Conservation (phyloP, 2,329 filamentous ascomycete species). For the Calycina herbarum region DNA sequence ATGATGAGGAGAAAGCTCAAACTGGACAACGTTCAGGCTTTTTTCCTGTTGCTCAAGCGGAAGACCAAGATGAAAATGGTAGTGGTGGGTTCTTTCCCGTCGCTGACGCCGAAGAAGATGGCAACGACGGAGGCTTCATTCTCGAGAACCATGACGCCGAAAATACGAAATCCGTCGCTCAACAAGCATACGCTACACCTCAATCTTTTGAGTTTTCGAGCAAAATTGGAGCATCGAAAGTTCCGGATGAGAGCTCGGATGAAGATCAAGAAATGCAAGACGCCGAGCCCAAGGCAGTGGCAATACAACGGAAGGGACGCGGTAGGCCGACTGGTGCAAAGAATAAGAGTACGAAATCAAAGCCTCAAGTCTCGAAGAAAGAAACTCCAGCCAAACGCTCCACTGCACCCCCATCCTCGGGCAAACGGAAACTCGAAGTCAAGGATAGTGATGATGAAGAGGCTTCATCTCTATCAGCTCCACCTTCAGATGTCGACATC, state of each 20-base stretch:
- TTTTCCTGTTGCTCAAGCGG: slow-evolving; percentile 34
- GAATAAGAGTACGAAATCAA: slow-evolving; percentile 17
- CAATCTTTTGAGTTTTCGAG: slow-evolving; percentile 22
- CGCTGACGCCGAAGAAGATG: slow-evolving; percentile 28
- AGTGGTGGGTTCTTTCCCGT: slow-evolving; percentile 37
- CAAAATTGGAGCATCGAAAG: neutral
- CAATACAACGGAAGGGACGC: slow-evolving; percentile 21
- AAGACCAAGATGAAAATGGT: slow-evolving; percentile 29
- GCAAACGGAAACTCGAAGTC: slow-evolving; percentile 18
- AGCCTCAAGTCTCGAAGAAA: slow-evolving; percentile 8
- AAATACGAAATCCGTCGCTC: slow-evolving; percentile 9
- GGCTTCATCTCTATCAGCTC: slow-evolving; percentile 18
- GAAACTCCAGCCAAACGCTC: slow-evolving; percentile 19
- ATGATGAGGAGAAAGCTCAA: slow-evolving; percentile 47
- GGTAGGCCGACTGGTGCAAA: slow-evolving; percentile 25
- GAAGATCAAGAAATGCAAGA: slow-evolving; percentile 24
- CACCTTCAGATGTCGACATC: slow-evolving; percentile 9
- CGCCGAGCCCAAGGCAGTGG: slow-evolving; percentile 8
- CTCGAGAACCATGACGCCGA: slow-evolving; percentile 31
- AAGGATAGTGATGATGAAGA: slow-evolving; percentile 24
- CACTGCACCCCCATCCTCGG: neutral
- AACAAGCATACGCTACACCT: slow-evolving; percentile 27
- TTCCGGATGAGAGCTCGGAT: slow-evolving; percentile 13
- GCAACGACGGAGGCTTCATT: slow-evolving; percentile 30
- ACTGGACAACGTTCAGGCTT: slow-evolving; percentile 26